Percentiles rank a stretch among this genome's conserved stretches.
phyloP scores from a whole-genome alignment of 352 stramenopile species.

The Pythium pectinolyticum region DNA sequence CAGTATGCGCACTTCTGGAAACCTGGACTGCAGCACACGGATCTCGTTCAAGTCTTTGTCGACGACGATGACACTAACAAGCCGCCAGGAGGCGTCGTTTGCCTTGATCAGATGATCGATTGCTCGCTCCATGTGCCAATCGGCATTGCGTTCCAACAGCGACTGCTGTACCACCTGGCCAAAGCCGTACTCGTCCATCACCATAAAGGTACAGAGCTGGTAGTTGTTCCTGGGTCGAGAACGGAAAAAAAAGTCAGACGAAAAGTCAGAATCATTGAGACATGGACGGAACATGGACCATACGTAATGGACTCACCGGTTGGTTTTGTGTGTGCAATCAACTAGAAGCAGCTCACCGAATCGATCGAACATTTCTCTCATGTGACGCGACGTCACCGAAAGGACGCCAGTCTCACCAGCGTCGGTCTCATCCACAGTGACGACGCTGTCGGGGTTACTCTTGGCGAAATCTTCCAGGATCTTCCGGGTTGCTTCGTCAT shows the following conservation, averaged over 20 bases:
- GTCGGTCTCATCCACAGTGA: neutral
- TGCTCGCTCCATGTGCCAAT: conserved; percentile 25
- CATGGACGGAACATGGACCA: neutral
- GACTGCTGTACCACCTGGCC: conserved; percentile 18
- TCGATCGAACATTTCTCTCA: neutral
- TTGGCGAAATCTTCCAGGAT: neutral
- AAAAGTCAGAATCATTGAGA: no score
- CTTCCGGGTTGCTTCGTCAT: neutral
- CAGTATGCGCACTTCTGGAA: conserved; percentile 15
- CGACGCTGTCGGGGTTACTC: neutral
- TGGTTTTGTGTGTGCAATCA: neutral
- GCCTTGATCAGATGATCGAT: conserved; percentile 22
- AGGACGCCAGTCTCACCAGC: neutral
- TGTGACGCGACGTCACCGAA: conserved; percentile 1
- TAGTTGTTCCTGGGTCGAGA: conserved; percentile 34
- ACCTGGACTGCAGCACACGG: conserved; percentile 2
- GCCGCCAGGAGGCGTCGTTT: conserved; percentile 2
- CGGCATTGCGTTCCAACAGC: conserved; percentile 14
- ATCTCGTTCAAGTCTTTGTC: conserved; percentile 33
- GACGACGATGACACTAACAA: conserved; percentile 22
- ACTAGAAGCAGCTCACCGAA: neutral
- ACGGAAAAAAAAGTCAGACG: no score
- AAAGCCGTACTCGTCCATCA: conserved; percentile 21
- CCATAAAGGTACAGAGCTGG: conserved; percentile 26
- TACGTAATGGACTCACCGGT: neutral